Percentiles rank a stretch among this genome's conserved stretches.
Evolutionary conservation across 768 basidiomycete species (phyloP).

Genomic region (Cubamyces lactineus): DNA sequence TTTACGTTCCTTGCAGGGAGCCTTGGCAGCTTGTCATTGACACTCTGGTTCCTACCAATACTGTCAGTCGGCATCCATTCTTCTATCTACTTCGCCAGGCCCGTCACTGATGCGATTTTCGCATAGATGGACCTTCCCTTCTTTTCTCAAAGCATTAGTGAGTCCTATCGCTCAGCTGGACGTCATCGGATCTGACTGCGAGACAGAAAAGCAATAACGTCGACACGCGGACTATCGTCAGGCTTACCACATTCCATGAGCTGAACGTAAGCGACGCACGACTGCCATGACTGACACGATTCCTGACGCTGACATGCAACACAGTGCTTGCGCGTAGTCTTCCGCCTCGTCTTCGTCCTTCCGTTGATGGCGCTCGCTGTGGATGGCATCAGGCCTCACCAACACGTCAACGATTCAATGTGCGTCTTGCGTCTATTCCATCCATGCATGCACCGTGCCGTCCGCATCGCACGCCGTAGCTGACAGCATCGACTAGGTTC

Average conservation of each 20-base stretch:
- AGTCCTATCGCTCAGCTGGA: constrained; percentile 24
- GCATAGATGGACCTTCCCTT: constrained; percentile 65
- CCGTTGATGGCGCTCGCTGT: constrained; percentile 67
- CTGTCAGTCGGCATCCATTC: constrained; percentile 45
- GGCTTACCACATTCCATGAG: constrained; percentile 80
- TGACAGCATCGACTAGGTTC: constrained; percentile 21
- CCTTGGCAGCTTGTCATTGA: constrained; percentile 68
- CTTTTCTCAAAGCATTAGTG: constrained; percentile 65
- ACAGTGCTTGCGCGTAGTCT: constrained; percentile 70
- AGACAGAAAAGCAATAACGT: constrained; percentile 63
- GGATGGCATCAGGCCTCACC: constrained; percentile 67
- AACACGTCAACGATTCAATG: constrained; percentile 66
- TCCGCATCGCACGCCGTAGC: neutral
- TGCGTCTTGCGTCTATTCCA: constrained; percentile 24
- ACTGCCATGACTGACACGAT: neutral
- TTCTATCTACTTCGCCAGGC: neutral
- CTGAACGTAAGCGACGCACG: constrained; percentile 61
- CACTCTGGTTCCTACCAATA: constrained; percentile 74
- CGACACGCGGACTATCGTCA: constrained; percentile 65
- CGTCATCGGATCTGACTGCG: neutral
- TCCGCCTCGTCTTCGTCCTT: constrained; percentile 72
- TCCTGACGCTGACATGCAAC: neutral
- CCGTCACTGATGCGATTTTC: constrained; percentile 7
- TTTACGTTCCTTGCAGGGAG: constrained; percentile 72
- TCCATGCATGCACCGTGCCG: neutral